These are phyloP conservation scores for Sugiyamaella xylanicola DNA, from an alignment of 1,139 yeast genomes.

Conservation along the genomic window DNA sequence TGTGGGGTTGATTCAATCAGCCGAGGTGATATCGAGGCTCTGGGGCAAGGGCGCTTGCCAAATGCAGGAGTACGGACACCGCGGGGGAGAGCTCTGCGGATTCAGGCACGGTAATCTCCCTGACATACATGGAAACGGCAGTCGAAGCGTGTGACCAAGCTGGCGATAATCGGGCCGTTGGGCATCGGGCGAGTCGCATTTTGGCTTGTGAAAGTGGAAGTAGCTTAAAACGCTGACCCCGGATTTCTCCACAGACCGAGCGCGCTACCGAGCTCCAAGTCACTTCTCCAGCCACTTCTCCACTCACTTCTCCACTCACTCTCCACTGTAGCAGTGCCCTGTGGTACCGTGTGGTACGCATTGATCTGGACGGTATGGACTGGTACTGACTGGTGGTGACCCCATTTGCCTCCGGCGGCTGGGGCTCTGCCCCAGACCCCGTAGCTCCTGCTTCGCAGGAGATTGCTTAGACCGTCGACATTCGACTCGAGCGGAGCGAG, in stretches of 20 bases:
- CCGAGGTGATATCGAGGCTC: conserved; percentile 11
- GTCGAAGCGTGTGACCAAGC: neutral
- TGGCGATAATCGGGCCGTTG: neutral
- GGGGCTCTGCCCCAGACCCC: conserved; percentile 6
- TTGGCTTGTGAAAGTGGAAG: conserved; percentile 10
- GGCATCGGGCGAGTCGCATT: neutral
- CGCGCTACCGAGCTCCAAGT: too few species aligned
- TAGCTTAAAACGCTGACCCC: neutral
- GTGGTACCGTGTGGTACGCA: too few species aligned
- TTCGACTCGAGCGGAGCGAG: too few species aligned
- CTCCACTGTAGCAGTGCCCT: too few species aligned
- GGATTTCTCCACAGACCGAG: too few species aligned
- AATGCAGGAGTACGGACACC: neutral
- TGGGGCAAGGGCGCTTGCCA: conserved; percentile 3
- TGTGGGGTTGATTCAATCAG: conserved; percentile 15
- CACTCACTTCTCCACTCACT: too few species aligned
- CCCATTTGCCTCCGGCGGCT: too few species aligned
- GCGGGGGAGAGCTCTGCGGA: neutral
- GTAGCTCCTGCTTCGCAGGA: too few species aligned
- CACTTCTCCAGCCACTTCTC: too few species aligned
- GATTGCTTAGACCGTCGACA: too few species aligned
- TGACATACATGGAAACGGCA: neutral
- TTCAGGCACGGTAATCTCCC: neutral
- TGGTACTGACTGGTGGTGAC: too few species aligned
- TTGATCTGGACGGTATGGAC: too few species aligned